Evolutionary conservation across 805 yeast species (phyloP).

Genomic region (Zygosaccharomyces lentus): DNA sequence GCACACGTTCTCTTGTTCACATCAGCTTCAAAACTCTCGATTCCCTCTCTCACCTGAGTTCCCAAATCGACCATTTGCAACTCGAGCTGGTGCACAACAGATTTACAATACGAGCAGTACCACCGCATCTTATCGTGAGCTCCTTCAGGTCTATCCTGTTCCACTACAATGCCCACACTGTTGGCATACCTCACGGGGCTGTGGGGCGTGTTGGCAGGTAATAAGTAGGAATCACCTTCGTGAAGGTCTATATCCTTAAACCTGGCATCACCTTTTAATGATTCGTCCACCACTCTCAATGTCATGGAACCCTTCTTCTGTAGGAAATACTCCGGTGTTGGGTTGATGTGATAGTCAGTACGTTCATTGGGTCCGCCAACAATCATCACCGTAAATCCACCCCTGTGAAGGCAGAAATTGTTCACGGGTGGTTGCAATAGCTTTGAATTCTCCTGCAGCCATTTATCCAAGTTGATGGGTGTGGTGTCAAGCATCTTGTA

Average conservation of each 20-base stretch:
- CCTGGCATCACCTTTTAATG: constrained; percentile 45
- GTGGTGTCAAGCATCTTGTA: constrained; percentile 21
- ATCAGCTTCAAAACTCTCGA: constrained; percentile 62
- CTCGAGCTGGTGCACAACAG: constrained; percentile 59
- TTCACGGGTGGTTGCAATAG: constrained; percentile 88
- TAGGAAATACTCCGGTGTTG: constrained; percentile 91
- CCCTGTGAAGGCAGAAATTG: constrained; percentile 83
- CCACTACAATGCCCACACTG: constrained; percentile 87
- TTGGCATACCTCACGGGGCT: constrained; percentile 82
- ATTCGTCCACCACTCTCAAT: constrained; percentile 66
- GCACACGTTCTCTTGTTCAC: constrained; percentile 63
- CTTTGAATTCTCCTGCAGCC: constrained; percentile 75
- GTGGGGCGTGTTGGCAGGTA: constrained; percentile 84
- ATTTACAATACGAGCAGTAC: constrained; percentile 74
- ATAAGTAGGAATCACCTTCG: constrained; percentile 84
- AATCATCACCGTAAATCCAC: constrained; percentile 91
- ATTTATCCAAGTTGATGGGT: constrained; percentile 73
- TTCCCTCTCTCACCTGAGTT: constrained; percentile 83
- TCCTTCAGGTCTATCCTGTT: constrained; percentile 80
- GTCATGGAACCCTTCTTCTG: constrained; percentile 85
- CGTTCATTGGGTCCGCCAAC: constrained; percentile 96
- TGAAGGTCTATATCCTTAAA: constrained; percentile 70
- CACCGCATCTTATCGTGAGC: constrained; percentile 73
- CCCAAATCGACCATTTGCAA: constrained; percentile 82
- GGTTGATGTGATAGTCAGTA: constrained; percentile 89